Evolutionary conservation across 2,329 filamentous ascomycete genomes (phyloP).

Genomic region (Ascochyta clinopodiicola): DNA sequence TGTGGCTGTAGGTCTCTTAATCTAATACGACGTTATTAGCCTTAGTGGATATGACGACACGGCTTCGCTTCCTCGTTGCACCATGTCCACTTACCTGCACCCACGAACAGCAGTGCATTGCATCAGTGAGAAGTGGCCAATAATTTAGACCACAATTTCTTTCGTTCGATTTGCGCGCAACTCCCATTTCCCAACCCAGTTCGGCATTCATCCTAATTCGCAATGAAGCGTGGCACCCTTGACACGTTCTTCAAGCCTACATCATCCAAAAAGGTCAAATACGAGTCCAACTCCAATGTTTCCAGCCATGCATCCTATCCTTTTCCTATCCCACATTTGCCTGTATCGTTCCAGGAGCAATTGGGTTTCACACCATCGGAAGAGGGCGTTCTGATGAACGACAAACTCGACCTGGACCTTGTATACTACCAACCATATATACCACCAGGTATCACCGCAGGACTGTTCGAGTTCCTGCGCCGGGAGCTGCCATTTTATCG

Average conservation of each 20-base stretch:
- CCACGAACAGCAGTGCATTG: too few relatives aligned
- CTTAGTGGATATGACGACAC: too few relatives aligned
- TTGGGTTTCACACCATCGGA: constrained; percentile 58
- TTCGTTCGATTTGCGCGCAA: too few relatives aligned
- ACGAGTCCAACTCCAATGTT: constrained; percentile 30
- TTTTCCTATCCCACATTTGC: constrained; percentile 58
- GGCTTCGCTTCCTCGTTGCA: too few relatives aligned
- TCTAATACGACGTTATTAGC: too few relatives aligned
- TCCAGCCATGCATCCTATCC: constrained; percentile 61
- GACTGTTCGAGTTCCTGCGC: constrained; percentile 74
- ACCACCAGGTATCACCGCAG: constrained; percentile 60
- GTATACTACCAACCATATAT: constrained; percentile 79
- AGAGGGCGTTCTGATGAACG: constrained; percentile 64
- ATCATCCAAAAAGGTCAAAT: constrained; percentile 49
- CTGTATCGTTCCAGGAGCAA: constrained; percentile 50
- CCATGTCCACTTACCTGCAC: too few relatives aligned
- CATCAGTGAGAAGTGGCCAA: too few relatives aligned
- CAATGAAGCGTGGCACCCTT: constrained; percentile 65
- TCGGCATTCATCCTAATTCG: too few relatives aligned
- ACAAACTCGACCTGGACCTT: constrained; percentile 74
- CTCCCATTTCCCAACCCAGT: too few relatives aligned
- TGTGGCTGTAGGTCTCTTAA: too few relatives aligned
- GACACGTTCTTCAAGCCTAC: constrained; percentile 71
- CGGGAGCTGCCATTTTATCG: constrained; percentile 76
- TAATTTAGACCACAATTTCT: too few relatives aligned